phyloP scores from a whole-genome alignment of 2,329 filamentous ascomycete species.

The Biscogniauxia mediterranea region DNA sequence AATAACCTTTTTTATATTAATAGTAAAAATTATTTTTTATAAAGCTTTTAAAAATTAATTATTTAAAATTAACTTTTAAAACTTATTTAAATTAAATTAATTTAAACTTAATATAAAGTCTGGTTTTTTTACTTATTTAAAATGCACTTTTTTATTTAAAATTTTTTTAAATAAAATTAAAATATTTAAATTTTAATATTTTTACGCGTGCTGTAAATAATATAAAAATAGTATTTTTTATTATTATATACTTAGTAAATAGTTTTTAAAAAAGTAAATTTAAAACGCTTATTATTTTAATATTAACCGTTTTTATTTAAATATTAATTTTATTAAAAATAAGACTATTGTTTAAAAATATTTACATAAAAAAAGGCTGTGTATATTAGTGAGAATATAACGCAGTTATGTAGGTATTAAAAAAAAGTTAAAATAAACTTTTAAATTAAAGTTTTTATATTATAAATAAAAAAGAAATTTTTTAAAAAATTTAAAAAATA shows the following conservation, averaged over 20 bases:
- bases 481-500: neutral
- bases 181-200: neutral
- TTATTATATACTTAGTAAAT: neutral
- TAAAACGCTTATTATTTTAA: neutral
- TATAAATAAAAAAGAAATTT: too few species aligned
- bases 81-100: neutral
- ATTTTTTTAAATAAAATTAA: neutral
- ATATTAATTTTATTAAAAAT: neutral
- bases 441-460: too few species aligned
- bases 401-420: too few species aligned
- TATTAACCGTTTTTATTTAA: neutral
- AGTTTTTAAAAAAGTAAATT: neutral
- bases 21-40: neutral
- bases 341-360: neutral
- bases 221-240: too few species aligned
- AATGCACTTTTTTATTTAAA: neutral
- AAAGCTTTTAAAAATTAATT: neutral
- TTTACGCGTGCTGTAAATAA: neutral
- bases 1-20: neutral
- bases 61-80: neutral
- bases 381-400: neutral
- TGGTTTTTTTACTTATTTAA: neutral
- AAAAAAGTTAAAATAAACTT: too few species aligned
- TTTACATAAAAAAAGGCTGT: neutral
- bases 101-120: neutral